A percentile compares a stretch with the other conserved stretches of the same genome.
Conservation (phyloP, 2,329 filamentous ascomycete species). For the Teratosphaeria pseudoeucalypti region DNA sequence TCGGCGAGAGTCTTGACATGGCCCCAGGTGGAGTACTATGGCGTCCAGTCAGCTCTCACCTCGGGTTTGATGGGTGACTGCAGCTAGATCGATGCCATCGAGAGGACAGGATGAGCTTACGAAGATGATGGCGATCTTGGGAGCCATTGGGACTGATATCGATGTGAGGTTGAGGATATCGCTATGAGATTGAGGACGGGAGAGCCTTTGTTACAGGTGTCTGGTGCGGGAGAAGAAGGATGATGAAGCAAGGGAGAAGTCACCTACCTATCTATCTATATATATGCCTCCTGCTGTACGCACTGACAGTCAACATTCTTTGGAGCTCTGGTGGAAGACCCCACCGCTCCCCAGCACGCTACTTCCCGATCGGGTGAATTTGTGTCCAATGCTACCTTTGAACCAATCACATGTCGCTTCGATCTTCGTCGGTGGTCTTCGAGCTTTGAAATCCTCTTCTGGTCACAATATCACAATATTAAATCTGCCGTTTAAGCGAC, state of each 20-base stretch:
- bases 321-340: neutral
- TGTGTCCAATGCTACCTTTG: neutral
- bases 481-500: constrained; percentile 1
- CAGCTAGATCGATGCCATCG: neutral
- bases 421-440: neutral
- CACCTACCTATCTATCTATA: neutral
- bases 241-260: neutral
- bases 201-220: neutral
- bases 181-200: neutral
- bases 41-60: neutral
- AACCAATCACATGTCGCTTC: neutral
- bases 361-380: neutral
- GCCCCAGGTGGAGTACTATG: constrained; percentile 85
- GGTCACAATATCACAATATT: neutral
- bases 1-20: constrained; percentile 77
- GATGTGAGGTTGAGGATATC: neutral
- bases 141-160: constrained; percentile 54
- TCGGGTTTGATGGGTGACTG: no score
- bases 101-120: constrained; percentile 41
- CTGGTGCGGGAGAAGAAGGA: neutral
- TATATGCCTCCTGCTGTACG: neutral
- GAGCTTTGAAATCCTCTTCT: constrained; percentile 3
- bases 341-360: neutral
- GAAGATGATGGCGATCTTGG: constrained; percentile 84
- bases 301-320: neutral